Evolutionary conservation across 176 grass and related monocot genomes (phyloP).

Genomic region (Chloris gayana): DNA sequence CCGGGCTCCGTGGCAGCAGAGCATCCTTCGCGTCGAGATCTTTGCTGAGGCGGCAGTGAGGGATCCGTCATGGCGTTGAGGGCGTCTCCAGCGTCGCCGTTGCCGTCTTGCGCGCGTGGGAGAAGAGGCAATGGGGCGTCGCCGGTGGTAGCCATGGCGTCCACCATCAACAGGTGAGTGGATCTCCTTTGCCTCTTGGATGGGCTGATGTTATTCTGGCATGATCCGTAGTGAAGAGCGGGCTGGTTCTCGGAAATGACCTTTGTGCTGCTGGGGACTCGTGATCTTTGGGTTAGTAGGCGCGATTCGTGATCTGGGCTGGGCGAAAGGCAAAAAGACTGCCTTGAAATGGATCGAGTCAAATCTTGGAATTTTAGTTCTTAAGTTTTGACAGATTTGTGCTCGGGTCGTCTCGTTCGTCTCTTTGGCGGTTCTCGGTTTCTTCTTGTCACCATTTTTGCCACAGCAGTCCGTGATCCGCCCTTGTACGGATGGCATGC

Average conservation of each 20-base stretch:
- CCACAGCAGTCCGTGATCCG: conserved; percentile 17
- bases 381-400: background rate
- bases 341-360: conserved; percentile 9
- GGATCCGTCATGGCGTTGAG: conserved; percentile 48
- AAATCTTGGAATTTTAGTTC: conserved; percentile 25
- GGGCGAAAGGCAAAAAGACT: background rate
- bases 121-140: conserved; percentile 32
- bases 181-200: conserved; percentile 17
- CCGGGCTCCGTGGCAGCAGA: background rate
- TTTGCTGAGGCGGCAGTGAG: background rate
- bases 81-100: conserved; percentile 33
- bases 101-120: conserved; percentile 24
- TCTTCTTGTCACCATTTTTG: conserved; percentile 14
- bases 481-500: background rate
- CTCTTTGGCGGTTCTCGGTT: background rate
- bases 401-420: background rate
- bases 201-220: background rate
- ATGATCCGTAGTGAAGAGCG: conserved; percentile 18
- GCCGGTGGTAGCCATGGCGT: conserved; percentile 59
- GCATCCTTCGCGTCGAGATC: conserved; percentile 32
- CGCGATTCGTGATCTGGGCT: conserved; percentile 35
- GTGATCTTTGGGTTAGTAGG: conserved; percentile 4
- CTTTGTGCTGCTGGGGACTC: background rate
- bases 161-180: conserved; percentile 57
- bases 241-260: background rate